Evolutionary conservation across 768 basidiomycete genomes (phyloP), one percentile per base, ranked within the genome.

Genomic region (Podaxis carcinomalis): DNA sequence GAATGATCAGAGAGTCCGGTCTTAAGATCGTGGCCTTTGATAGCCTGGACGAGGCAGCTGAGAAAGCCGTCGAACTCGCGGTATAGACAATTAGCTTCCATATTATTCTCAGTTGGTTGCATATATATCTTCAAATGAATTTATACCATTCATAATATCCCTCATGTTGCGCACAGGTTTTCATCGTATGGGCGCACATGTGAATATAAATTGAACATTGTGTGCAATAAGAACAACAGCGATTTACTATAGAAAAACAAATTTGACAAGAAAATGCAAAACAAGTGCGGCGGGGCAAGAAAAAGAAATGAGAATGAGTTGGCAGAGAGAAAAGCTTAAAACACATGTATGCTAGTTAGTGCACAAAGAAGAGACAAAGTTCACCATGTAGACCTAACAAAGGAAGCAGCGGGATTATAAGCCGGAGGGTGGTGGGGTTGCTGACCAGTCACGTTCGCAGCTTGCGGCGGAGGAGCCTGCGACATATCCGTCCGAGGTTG

Each of bases 21-120:
- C 76, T 98, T 66, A 90, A 93, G 78, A 99, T 99, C 70, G 86
- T 89, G 72, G 85, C 97, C 37, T 95, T 92, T 73, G 96, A 98
- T 67, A 85, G 88, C 67, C 83, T 98, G 27, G 97, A 98, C 68
- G 92, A 94, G 64, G 96, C 96, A 62, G 93, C 92, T 16, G 80
- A 87, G 70, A 82, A 84, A 63, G 92, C 93, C 49, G 92, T 89
- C 51, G 75, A 89, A 73, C 73, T 92, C 51, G 88, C 89, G 57
- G 72, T 70, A 70, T 84, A 82, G 75, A 72, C 23, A 63, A 63
- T 44, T 52, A 39, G 52, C 23, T 59, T 62, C 27, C 62, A 11
- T 58, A 44, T 64, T 57, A 57, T 52, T 36, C 25, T 19, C 39
- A 39, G 1, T 49, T 49, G 11, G 10, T 28, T 53, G 57, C 25